A percentile compares a stretch with the other conserved stretches of the same genome.
Conservation (phyloP, 345 rosid species). For the Eucalyptus tenuipes region DNA sequence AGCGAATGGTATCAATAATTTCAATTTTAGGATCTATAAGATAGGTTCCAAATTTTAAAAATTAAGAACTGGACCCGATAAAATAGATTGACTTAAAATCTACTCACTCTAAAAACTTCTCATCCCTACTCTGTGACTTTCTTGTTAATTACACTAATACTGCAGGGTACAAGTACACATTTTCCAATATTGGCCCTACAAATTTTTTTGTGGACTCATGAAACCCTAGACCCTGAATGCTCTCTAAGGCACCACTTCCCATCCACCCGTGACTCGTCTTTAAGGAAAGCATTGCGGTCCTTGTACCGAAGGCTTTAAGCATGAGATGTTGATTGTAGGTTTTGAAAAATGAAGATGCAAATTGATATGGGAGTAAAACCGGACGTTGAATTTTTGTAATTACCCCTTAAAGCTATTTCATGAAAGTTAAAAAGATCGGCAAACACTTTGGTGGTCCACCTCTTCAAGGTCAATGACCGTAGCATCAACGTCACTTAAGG, state of each 20-base stretch:
- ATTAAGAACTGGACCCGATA: not conserved
- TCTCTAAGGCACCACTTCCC: not conserved
- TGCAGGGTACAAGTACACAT: accelerated
- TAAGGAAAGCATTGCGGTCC: not conserved
- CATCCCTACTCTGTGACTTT: accelerated
- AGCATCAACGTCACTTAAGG: not conserved
- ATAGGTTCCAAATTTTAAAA: not conserved
- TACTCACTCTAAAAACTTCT: too few relatives aligned
- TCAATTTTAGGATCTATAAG: not conserved
- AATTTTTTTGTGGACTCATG: not conserved
- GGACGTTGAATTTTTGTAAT: not conserved
- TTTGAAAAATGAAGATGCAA: not conserved
- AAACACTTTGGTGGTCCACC: not conserved
- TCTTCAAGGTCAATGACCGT: not conserved
- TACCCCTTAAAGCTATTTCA: not conserved
- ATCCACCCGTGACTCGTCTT: not conserved
- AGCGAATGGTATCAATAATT: not conserved
- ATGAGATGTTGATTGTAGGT: not conserved
- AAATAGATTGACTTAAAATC: not conserved
- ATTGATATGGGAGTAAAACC: not conserved
- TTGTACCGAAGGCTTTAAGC: not conserved
- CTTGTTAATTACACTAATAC: not conserved
- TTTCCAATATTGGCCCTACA: not conserved
- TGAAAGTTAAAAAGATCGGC: not conserved
- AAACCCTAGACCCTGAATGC: not conserved